phyloP scores from a whole-genome alignment of 305 asterid species.

The Solanum hybrid region DNA sequence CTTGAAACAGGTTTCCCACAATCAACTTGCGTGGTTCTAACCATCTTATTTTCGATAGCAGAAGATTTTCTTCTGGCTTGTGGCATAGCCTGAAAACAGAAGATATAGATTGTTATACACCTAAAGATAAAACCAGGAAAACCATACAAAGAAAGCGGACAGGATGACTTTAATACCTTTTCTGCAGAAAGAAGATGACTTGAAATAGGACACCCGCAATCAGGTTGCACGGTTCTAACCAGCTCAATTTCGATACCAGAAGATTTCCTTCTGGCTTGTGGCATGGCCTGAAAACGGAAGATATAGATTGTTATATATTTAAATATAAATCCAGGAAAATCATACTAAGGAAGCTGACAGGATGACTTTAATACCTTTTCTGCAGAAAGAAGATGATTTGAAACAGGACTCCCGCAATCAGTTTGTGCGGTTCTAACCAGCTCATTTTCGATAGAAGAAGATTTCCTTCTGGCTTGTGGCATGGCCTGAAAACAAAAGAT shows the following conservation, averaged over 20 bases:
- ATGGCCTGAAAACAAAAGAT: background rate
- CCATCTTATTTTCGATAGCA: background rate
- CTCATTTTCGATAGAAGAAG: background rate
- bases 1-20: background rate
- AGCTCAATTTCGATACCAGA: background rate
- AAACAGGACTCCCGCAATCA: background rate
- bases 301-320: background rate
- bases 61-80: background rate
- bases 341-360: background rate
- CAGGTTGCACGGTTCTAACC: background rate
- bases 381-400: background rate
- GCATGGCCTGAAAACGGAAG: background rate
- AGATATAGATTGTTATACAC: background rate
- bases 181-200: background rate
- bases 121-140: background rate
- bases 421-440: background rate
- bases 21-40: background rate
- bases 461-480: background rate
- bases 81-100: background rate
- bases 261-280: background rate
- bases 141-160: background rate
- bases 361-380: background rate
- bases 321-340: background rate
- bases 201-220: background rate
- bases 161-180: background rate